Percentiles rank a stretch among this genome's conserved stretches.
These are phyloP conservation scores for Blastobotrys arbuscula DNA, from an alignment of 1,139 yeast species.

Conservation along the genomic window DNA sequence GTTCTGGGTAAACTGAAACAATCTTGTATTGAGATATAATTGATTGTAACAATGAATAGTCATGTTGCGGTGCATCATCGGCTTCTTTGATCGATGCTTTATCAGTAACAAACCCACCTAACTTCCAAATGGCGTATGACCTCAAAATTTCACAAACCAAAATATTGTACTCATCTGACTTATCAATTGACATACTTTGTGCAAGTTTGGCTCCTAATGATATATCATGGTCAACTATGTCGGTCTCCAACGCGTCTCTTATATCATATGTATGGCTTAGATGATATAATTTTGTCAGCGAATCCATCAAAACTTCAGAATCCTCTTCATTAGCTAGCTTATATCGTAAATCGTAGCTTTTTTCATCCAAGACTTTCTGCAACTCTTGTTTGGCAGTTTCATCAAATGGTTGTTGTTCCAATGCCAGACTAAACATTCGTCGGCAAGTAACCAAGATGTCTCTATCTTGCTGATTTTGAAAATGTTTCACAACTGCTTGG, in stretches of 20 bases:
- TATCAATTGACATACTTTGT: neutral
- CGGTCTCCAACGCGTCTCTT: conserved; percentile 17
- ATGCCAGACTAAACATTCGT: conserved; percentile 18
- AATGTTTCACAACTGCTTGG: conserved; percentile 22
- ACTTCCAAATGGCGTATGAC: conserved; percentile 23
- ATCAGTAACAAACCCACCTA: conserved; percentile 16
- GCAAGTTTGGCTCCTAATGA: conserved; percentile 1
- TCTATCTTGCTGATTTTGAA: conserved; percentile 19
- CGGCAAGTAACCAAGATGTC: conserved; percentile 22
- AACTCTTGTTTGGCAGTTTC: conserved; percentile 17
- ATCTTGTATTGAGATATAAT: conserved; percentile 8
- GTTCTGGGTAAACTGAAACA: conserved; percentile 5
- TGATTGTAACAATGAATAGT: conserved; percentile 1
- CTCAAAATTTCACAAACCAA: conserved; percentile 16
- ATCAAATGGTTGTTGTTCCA: conserved; percentile 16
- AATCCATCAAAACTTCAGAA: conserved; percentile 13
- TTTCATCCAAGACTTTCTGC: conserved; percentile 19
- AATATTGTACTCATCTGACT: conserved; percentile 1
- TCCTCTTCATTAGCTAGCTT: conserved; percentile 13
- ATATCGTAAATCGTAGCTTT: conserved; percentile 19
- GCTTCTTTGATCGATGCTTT: neutral
- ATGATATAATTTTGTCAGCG: conserved; percentile 18
- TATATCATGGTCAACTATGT: conserved; percentile 11
- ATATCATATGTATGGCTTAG: conserved; percentile 19
- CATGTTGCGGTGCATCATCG: conserved; percentile 3